Base-by-base conservation (phyloP, 345 rosid genomes). In the Sonneratia alba region DNA sequence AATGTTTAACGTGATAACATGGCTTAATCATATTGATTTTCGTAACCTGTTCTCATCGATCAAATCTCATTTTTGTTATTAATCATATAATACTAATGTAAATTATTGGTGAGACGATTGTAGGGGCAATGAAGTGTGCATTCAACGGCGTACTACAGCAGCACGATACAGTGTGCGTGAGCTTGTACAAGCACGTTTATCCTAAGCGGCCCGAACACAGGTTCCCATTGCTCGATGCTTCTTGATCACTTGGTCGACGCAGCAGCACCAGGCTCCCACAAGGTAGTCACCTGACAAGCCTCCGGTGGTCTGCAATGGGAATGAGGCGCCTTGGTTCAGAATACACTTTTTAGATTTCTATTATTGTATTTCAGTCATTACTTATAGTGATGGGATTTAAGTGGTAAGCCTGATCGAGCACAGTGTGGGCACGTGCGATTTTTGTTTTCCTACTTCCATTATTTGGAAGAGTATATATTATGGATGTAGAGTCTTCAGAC, bases 101-200 rank as follows among this genome's bases (percentile, higher is more conserved):
- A 13, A 47, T 13, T 8, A 6, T 13, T 47, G 53, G 32, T 5
- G 32, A 14, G 55, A 45, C 40, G 55, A 42, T n/a, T 36, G 45
- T 47, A 91, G 97, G 99, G 72, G 91, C 89, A 24, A 87, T 92
- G 97, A 89, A 95, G 78, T 92, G 96, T 73, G 47, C 86, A 42
- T 83, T 95, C n/a, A 92, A 95, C 67, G 97, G 99, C 12, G 83
- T 84, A 69, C 87, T 90, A 71, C 97, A 92, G 87, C 99, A 95
- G 78, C 81, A 83, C 53, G 97, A 95, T 79, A 81, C 96, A 0
- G 93, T 90, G 53, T 95, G 98, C 81, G 85, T 90, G 96, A 87
- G 91, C 84, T 79, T 95, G 69, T 95, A 77, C 83, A 92, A 92
- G 84, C 97, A 97, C 0, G 91, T 86, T 27, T 92, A 87, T 83